Base-by-base conservation (phyloP, 805 yeast genomes). In the Cyberlindnera veronae region DNA sequence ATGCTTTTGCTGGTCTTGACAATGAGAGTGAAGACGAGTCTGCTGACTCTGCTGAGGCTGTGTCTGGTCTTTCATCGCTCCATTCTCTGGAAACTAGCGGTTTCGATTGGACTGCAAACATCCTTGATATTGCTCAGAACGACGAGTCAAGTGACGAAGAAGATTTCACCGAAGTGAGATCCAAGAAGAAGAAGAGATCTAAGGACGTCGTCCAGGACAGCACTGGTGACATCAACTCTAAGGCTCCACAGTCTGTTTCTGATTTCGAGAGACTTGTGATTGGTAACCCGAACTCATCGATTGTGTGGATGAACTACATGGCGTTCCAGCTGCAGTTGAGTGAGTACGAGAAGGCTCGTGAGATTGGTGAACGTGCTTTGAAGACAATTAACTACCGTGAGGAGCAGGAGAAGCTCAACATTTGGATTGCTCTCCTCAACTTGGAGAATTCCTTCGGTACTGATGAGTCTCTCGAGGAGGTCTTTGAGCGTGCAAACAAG, bases 231-330 rank as follows among this genome's bases (percentile, higher is more conserved):
- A 72, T 93, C 45, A 79, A 79, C 53, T 76, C 91, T 12, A 76
- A 89, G 54, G 85, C 90, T 13, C 99, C 99, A 28, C 95, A 91
- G 64, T 88, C 97, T 42, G 84, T 79, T 31, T 68, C 80, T 34
- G 99, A 93, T 62, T 93, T 89, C 55, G 99, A 93, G 66, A 79
- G 99, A 57, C 67, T 93, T 50, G 73, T 93, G 40, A 76, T 93
- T 45, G 95, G 97, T 60, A 84, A 84, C 59, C 97, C 99, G 34
- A 84, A 87, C 68, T 87, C 96, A 3, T 91, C 99, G 1, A 76
- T 90, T 26, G 65, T 88, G 42, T 93, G 99, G 99, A 91, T 93
- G 86, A 87, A 90, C 66, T 93, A 85, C 66, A 93, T 93, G 96
- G 90, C 98, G 4, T 93, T 91, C 83, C 96, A 90, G 64, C 72